Percentiles rank a stretch among this genome's conserved stretches.
phyloP scores from a whole-genome alignment of 2,329 filamentous ascomycete genomes.

The Talaromyces piceae region DNA sequence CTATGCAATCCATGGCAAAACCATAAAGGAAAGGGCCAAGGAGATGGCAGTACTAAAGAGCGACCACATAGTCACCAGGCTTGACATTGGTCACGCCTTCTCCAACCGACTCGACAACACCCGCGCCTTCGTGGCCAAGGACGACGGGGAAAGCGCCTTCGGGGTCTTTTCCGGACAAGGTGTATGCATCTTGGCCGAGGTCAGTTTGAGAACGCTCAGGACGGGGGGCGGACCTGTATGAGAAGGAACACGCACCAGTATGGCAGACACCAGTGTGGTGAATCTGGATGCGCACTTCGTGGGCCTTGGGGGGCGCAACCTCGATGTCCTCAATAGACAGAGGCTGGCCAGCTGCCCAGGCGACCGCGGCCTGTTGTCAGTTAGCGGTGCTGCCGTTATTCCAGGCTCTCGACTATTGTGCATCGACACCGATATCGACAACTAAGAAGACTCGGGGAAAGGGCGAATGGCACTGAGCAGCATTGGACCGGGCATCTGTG shows the following conservation, averaged over 20 bases:
- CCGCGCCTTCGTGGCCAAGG: slow-evolving; percentile 83
- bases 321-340: slow-evolving; percentile 87
- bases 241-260: slow-evolving; percentile 57
- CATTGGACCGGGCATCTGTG: no score
- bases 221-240: not conserved
- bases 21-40: not conserved
- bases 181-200: slow-evolving; percentile 67
- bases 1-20: not conserved
- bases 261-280: slow-evolving; percentile 99
- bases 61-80: slow-evolving; percentile 82
- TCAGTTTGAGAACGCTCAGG: not conserved
- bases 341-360: slow-evolving; percentile 92
- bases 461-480: no score
- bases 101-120: slow-evolving; percentile 86
- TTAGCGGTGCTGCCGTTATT: slow-evolving; percentile 3
- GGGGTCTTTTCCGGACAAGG: slow-evolving; percentile 90
- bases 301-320: slow-evolving; percentile 76
- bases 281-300: slow-evolving; percentile 95
- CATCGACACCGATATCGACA: not conserved
- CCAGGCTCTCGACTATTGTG: not conserved
- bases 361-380: slow-evolving; percentile 67
- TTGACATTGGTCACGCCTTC: slow-evolving; percentile 94
- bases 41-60: slow-evolving; percentile 62
- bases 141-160: slow-evolving; percentile 90
- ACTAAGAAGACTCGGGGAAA: no score